A percentile compares a stretch with the other conserved stretches of the same genome.
These are phyloP conservation scores for Tuber calosporum DNA, from an alignment of 495 filamentous ascomycete species.

Conservation along the genomic window DNA sequence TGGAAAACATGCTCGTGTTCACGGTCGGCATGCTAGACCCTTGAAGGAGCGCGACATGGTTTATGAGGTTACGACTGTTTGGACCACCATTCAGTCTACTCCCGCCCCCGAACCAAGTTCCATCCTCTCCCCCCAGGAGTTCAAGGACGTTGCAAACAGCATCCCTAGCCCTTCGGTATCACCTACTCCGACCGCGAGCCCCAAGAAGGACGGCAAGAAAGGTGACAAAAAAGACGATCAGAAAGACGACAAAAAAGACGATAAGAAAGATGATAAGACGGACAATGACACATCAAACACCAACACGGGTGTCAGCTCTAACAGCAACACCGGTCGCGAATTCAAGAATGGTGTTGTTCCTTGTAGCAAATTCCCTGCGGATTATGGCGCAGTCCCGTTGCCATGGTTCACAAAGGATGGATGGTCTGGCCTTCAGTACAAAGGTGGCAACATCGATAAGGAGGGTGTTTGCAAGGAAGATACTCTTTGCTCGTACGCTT, in stretches of 20 bases:
- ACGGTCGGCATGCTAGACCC: constrained; percentile 12
- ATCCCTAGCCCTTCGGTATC: constrained; percentile 3
- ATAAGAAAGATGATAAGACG: not conserved
- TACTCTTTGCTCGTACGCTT: constrained; percentile 85
- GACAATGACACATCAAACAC: constrained; percentile 9
- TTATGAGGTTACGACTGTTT: constrained; percentile 19
- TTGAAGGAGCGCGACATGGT: constrained; percentile 9
- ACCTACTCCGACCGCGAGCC: not conserved
- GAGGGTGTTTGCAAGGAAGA: constrained; percentile 54
- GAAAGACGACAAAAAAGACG: not conserved
- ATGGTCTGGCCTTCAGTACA: constrained; percentile 75
- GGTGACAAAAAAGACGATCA: not conserved
- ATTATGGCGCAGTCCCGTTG: constrained; percentile 71
- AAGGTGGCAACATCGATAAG: constrained; percentile 57
- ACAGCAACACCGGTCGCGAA: constrained; percentile 29
- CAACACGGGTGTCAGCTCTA: constrained; percentile 54
- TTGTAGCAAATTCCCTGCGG: constrained; percentile 69
- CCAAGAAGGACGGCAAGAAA: not conserved
- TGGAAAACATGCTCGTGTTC: constrained; percentile 25
- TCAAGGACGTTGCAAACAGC: not conserved
- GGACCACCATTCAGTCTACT: constrained; percentile 4
- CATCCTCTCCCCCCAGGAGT: not conserved
- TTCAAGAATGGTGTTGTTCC: constrained; percentile 72
- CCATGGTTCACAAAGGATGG: constrained; percentile 62
- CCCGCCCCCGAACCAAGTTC: not conserved